Percentiles rank a stretch among this genome's conserved stretches.
phyloP scores from a whole-genome alignment of 306 rosid genomes.

The Vigna radiata region DNA sequence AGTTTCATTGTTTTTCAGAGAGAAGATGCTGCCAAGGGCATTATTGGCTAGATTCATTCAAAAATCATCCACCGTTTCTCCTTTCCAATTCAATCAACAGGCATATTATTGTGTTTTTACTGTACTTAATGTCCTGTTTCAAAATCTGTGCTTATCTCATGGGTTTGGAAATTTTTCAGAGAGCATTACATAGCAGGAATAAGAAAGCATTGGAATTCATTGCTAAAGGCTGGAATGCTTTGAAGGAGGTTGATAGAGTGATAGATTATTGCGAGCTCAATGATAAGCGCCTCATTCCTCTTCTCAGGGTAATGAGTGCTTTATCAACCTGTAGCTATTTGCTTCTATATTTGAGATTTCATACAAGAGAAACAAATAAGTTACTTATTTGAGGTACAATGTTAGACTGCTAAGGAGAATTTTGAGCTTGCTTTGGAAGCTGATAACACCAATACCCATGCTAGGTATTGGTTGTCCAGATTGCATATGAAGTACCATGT shows the following conservation, averaged over 20 bases:
- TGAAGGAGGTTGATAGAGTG: conserved; percentile 92
- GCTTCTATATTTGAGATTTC: conserved; percentile 28
- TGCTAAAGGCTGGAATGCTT: conserved; percentile 89
- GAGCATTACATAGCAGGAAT: conserved; percentile 83
- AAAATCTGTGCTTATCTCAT: conserved; percentile 6
- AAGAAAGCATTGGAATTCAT: conserved; percentile 83
- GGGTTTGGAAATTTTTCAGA: conserved; percentile 48
- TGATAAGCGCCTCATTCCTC: conserved; percentile 84
- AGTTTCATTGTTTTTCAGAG: neutral
- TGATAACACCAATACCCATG: conserved; percentile 83
- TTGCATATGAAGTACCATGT: conserved; percentile 94
- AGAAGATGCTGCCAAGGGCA: conserved; percentile 53
- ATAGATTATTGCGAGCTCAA: conserved; percentile 82
- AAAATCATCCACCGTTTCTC: conserved; percentile 36
- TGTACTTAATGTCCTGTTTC: neutral
- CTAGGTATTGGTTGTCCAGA: conserved; percentile 86
- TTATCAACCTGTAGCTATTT: conserved; percentile 12
- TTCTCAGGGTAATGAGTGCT: conserved; percentile 59
- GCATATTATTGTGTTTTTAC: conserved; percentile 33
- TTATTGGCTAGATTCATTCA: conserved; percentile 45
- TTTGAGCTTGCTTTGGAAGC: conserved; percentile 94
- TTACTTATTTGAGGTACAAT: conserved; percentile 33
- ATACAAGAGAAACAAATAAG: conserved; percentile 34
- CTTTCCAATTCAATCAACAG: conserved; percentile 65
- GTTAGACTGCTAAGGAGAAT: conserved; percentile 85